Percentiles rank a stretch among this genome's conserved stretches.
These are phyloP conservation scores for Aegilops speltoides DNA, from an alignment of 176 grass and related monocot genomes.

Conservation along the genomic window DNA sequence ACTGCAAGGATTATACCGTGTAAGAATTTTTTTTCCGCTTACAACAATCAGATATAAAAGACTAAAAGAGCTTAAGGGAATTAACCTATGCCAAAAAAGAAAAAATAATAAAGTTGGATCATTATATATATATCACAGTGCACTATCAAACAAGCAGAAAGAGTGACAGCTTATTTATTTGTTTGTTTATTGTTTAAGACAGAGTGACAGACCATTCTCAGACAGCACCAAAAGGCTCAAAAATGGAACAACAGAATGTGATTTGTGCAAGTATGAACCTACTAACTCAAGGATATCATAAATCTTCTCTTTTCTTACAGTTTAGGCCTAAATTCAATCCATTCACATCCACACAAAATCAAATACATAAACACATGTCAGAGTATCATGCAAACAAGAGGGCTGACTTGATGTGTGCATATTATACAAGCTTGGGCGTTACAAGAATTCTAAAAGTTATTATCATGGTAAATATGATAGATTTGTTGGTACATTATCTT, in stretches of 20 bases:
- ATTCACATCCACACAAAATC: not conserved
- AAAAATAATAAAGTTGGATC: not conserved
- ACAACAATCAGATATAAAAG: not conserved
- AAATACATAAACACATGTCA: not conserved
- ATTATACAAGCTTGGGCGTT: not conserved
- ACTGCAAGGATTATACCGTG: slow-evolving; percentile 48
- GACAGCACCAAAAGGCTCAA: not conserved
- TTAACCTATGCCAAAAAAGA: not conserved
- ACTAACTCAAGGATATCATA: not conserved
- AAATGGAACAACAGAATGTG: not conserved
- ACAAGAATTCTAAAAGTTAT: not conserved
- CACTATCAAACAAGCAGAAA: not conserved
- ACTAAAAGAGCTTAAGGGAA: slow-evolving; percentile 1
- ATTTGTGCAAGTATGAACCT: not conserved
- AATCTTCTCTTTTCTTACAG: not conserved
- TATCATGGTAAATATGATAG: not conserved
- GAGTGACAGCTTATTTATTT: not conserved
- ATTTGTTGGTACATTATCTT: not conserved
- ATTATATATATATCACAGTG: not conserved
- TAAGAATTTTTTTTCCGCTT: not conserved
- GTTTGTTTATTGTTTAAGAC: too few relatives aligned
- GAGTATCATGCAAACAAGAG: not conserved
- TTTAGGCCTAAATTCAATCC: not conserved
- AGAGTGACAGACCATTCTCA: not conserved
- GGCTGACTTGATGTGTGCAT: not conserved